Evolutionary conservation across 2,329 filamentous ascomycete genomes (phyloP), one percentile per base, ranked within the genome.

Genomic region (Alternaria sp.): DNA sequence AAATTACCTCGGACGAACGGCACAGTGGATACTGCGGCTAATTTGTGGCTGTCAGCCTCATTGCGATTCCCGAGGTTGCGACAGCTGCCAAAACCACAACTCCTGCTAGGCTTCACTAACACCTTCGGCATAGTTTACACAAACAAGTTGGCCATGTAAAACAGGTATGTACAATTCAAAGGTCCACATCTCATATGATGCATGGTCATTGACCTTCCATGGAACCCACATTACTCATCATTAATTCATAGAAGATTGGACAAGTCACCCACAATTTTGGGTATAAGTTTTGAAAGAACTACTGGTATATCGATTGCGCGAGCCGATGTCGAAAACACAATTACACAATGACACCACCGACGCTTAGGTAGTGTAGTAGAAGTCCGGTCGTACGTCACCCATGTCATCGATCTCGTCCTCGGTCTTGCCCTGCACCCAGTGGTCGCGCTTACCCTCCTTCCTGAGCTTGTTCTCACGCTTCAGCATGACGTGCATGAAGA

Each of bases 351-450:
- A n/a, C 24, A 26, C 26, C 38, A 32, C 18, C 47, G 18, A 22
- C 7, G 11, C 39, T 41, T 70, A 90, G 55, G 88, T 77, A 3
- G 87, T 90, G 78, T 93, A 93, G 36, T 88, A 76, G 73, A 93
- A 93, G 72, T 91, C 87, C 0, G 91, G 77, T 28, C 88, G 84
- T 75, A 81, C 81, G 76, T 95, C 92, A 2, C 92, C 92, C 68
- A 93, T 75, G 57, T 83, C 80, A 60, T 87, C 84, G 47, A 92
- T 86, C 80, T 94, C 86, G 46, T 82, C 79, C 36, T 83, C 79
- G 20, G 81, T 83, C 82, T 91, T 87, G 20, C 90, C 91, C 64
- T 89, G 82, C n/a, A 88, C 76, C 82, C 84, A 87, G 66, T 86
- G 75, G 74, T 95, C 89, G 49, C 91, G 83, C 68, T 87, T 83